Conservation (phyloP, 306 rosid genomes). For the Vicia sativa region DNA sequence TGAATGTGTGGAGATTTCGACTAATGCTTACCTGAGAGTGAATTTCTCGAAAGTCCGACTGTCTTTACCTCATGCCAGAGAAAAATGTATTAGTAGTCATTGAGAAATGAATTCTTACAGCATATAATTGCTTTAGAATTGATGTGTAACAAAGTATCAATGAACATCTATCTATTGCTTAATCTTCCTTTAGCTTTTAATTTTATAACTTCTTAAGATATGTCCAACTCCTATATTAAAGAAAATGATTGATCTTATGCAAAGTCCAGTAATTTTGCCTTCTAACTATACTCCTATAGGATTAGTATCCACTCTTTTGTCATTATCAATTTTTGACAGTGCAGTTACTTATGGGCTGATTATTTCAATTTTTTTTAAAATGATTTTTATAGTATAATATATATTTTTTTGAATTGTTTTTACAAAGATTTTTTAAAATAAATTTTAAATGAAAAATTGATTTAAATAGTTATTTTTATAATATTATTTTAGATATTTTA, state of each 20-base stretch:
- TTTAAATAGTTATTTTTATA: no score
- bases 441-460: no score
- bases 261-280: not conserved
- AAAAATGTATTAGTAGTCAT: not conserved
- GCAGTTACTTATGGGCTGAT: not conserved
- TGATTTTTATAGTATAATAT: no score
- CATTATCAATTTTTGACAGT: not conserved
- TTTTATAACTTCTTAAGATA: not conserved
- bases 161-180: not conserved
- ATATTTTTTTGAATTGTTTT: no score
- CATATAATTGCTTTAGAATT: constrained; percentile 13
- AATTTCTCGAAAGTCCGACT: constrained; percentile 4
- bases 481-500: no score
- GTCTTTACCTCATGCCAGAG: constrained; percentile 8
- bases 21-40: constrained; percentile 3
- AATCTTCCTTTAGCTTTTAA: not conserved
- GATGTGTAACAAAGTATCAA: constrained; percentile 1
- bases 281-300: not conserved
- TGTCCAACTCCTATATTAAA: not conserved
- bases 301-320: not conserved
- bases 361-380: no score
- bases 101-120: constrained; percentile 19
- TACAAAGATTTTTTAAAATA: no score
- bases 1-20: constrained; percentile 8
- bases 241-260: constrained; percentile 1